Conservation (phyloP, 257 asterid species). For the Rubia yunnanensis region DNA sequence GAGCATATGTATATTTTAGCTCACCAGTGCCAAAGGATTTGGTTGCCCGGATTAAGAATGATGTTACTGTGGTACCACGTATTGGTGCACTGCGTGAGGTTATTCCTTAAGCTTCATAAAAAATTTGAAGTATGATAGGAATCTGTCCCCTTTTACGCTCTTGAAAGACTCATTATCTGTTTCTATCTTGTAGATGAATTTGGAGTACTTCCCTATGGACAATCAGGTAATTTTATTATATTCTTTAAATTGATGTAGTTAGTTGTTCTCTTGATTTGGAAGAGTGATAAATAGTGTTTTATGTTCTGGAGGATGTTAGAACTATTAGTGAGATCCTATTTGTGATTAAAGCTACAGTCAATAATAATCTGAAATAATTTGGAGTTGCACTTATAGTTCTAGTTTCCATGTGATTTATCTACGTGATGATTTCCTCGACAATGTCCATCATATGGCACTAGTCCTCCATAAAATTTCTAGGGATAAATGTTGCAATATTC, state of each 20-base stretch:
- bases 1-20: slow-evolving; percentile 91
- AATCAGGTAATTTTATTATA: slow-evolving; percentile 53
- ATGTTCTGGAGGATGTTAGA: background rate
- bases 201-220: slow-evolving; percentile 87
- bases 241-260: background rate
- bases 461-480: background rate
- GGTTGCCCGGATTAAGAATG: slow-evolving; percentile 75
- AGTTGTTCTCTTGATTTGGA: background rate
- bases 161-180: slow-evolving; percentile 9
- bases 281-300: background rate
- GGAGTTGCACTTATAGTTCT: background rate
- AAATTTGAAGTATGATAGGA: background rate
- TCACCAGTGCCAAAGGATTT: slow-evolving; percentile 75
- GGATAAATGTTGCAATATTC: slow-evolving; percentile 2
- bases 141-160: background rate
- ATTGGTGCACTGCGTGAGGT: slow-evolving; percentile 97
- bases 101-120: background rate
- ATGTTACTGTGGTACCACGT: slow-evolving; percentile 87
- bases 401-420: background rate
- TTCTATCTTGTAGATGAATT: slow-evolving; percentile 62
- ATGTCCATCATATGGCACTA: background rate
- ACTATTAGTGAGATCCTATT: background rate
- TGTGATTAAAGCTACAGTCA: background rate
- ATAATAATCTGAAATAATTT: background rate
- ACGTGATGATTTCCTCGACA: background rate